A percentile compares a stretch with the other conserved stretches of the same genome.
Evolutionary conservation across 768 basidiomycete genomes (phyloP).

Genomic region (Auriscalpium orientale): DNA sequence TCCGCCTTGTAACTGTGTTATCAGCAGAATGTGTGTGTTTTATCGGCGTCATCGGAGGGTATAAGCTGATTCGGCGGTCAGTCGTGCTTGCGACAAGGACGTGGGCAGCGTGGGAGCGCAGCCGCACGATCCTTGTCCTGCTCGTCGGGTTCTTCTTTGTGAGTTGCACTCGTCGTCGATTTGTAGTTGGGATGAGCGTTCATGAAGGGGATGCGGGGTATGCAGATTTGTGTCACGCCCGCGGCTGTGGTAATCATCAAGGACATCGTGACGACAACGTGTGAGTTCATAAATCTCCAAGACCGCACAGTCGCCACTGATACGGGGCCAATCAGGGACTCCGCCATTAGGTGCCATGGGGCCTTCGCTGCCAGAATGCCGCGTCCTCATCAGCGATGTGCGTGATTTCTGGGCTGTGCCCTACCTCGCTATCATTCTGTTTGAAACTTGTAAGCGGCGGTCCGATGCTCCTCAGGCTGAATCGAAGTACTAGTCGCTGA

Average conservation of each 20-base stretch:
- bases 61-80: background rate
- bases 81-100: constrained; percentile 21
- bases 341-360: too few relatives aligned
- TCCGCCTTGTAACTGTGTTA: constrained; percentile 1
- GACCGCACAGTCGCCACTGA: too few relatives aligned
- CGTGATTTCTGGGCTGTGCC: background rate
- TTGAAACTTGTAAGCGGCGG: constrained; percentile 5
- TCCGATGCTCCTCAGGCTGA: background rate
- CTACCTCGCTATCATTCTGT: constrained; percentile 1
- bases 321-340: too few relatives aligned
- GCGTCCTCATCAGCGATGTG: background rate
- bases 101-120: constrained; percentile 24
- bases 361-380: background rate
- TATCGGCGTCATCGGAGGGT: background rate
- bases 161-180: background rate
- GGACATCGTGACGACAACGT: background rate
- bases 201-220: background rate
- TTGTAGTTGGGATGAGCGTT: too few relatives aligned
- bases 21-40: constrained; percentile 1
- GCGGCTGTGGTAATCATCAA: background rate
- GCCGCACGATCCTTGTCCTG: constrained; percentile 5
- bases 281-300: background rate
- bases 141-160: background rate
- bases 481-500: too few relatives aligned
- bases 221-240: background rate